These are phyloP conservation scores for Sugiyamaella boreocaroliniensis DNA, from an alignment of 805 yeast genomes.

Conservation along the genomic window DNA sequence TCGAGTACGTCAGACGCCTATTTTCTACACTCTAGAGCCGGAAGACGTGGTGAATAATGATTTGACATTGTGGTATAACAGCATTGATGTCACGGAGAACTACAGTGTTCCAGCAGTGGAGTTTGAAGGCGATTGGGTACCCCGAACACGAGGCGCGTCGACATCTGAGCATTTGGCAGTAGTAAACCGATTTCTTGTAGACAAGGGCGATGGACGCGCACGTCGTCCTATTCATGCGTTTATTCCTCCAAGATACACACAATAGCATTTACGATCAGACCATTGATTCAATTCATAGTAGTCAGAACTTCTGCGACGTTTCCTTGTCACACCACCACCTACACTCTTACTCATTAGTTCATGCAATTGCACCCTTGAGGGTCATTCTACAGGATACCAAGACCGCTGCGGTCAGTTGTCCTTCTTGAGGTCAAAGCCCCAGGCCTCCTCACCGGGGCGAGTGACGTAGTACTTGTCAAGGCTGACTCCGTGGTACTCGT, in stretches of 20 bases:
- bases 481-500: slow-evolving; percentile 77
- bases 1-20: slow-evolving; percentile 12
- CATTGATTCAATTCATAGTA: no score
- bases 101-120: slow-evolving; percentile 6
- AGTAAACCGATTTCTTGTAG: not conserved
- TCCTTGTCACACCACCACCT: no score
- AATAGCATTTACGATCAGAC: no score
- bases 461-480: slow-evolving; percentile 46
- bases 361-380: not conserved
- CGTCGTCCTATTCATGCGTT: not conserved
- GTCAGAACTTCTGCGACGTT: no score
- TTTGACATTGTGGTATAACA: slow-evolving; percentile 9
- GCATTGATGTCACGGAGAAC: slow-evolving; percentile 11
- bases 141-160: not conserved
- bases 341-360: not conserved
- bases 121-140: not conserved
- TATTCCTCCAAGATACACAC: no score
- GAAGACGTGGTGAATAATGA: not conserved
- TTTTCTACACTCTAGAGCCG: slow-evolving; percentile 9
- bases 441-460: slow-evolving; percentile 49
- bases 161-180: not conserved
- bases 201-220: not conserved
- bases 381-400: not conserved
- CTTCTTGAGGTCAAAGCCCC: slow-evolving; percentile 40
- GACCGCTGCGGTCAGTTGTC: not conserved